Conservation (phyloP, 495 filamentous ascomycete species). For the Paragyromitra xinjiangensis region DNA sequence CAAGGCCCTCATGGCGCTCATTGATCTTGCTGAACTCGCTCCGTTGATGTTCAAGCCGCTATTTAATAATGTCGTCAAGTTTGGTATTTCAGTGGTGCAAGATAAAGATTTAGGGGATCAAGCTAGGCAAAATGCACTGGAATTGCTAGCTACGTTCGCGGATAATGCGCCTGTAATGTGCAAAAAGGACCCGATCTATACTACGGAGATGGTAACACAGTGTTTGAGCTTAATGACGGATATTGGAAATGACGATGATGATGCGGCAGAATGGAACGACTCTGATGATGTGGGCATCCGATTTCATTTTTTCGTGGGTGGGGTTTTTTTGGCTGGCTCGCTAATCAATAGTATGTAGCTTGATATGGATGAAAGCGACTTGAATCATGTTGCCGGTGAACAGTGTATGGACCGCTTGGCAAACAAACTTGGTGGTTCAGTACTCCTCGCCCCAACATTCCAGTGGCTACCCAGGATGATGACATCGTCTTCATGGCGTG, state of each 20-base stretch:
- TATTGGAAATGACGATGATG: slow-evolving; percentile 91
- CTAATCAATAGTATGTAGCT: slow-evolving; percentile 64
- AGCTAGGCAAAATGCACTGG: slow-evolving; percentile 91
- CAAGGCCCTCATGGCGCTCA: slow-evolving; percentile 85
- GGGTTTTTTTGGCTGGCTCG: background rate
- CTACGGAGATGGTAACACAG: slow-evolving; percentile 96
- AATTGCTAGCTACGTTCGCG: slow-evolving; percentile 98
- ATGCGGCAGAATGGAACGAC: slow-evolving; percentile 91
- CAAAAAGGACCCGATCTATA: slow-evolving; percentile 88
- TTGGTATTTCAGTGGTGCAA: slow-evolving; percentile 89
- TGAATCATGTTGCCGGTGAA: slow-evolving; percentile 97
- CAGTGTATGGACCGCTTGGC: slow-evolving; percentile 98
- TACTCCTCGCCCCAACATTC: slow-evolving; percentile 91
- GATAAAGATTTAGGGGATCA: slow-evolving; percentile 93
- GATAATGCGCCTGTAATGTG: slow-evolving; percentile 94
- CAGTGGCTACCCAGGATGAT: slow-evolving; percentile 98
- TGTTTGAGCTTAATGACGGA: slow-evolving; percentile 99
- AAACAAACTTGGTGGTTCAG: slow-evolving; percentile 91
- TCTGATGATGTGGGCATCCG: slow-evolving; percentile 80
- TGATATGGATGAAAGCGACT: slow-evolving; percentile 93
- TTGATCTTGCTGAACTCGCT: slow-evolving; percentile 88
- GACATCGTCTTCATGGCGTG: slow-evolving; percentile 91
- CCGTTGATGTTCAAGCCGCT: slow-evolving; percentile 96
- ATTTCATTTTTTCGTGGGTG: slow-evolving; percentile 43
- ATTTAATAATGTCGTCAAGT: slow-evolving; percentile 89